Percentiles rank a stretch among this genome's conserved stretches.
These are phyloP conservation scores for Lactarius hatsudake DNA, from an alignment of 768 basidiomycete species.

Conservation along the genomic window DNA sequence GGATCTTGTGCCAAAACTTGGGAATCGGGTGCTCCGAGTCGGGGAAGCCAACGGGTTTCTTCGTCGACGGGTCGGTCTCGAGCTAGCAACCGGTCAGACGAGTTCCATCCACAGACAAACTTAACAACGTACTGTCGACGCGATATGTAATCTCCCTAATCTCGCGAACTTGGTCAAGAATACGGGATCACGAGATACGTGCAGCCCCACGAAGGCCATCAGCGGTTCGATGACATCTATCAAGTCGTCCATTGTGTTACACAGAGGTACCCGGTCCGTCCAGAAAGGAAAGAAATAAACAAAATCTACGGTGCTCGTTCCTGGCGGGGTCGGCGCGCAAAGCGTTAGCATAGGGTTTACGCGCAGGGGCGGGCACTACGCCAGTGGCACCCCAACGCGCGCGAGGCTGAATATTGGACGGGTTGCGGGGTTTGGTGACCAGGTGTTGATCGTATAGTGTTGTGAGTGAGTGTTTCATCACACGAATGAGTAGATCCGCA, in stretches of 20 bases:
- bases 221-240: slow-evolving; percentile 74
- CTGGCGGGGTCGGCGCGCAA: slow-evolving; percentile 77
- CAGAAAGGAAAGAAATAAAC: slow-evolving; percentile 91
- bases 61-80: slow-evolving; percentile 57
- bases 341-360: slow-evolving; percentile 70
- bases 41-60: slow-evolving; percentile 52
- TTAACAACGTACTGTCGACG: slow-evolving; percentile 46
- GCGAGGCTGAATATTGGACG: slow-evolving; percentile 61
- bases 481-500: slow-evolving; percentile 81
- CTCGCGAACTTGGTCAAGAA: slow-evolving; percentile 80
- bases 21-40: slow-evolving; percentile 59
- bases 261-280: slow-evolving; percentile 66
- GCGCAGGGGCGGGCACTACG: slow-evolving; percentile 47
- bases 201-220: slow-evolving; percentile 74
- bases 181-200: slow-evolving; percentile 73
- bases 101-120: slow-evolving; percentile 1
- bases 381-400: slow-evolving; percentile 62
- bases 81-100: slow-evolving; percentile 34
- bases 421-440: slow-evolving; percentile 56
- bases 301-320: slow-evolving; percentile 71
- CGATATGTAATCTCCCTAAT: slow-evolving; percentile 65
- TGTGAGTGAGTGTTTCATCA: slow-evolving; percentile 65
- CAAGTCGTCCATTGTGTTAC: slow-evolving; percentile 64
- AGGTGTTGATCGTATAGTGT: slow-evolving; percentile 57
- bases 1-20: slow-evolving; percentile 80